phyloP scores from a whole-genome alignment of 495 filamentous ascomycete genomes.

The Aspergillus cavernicola region DNA sequence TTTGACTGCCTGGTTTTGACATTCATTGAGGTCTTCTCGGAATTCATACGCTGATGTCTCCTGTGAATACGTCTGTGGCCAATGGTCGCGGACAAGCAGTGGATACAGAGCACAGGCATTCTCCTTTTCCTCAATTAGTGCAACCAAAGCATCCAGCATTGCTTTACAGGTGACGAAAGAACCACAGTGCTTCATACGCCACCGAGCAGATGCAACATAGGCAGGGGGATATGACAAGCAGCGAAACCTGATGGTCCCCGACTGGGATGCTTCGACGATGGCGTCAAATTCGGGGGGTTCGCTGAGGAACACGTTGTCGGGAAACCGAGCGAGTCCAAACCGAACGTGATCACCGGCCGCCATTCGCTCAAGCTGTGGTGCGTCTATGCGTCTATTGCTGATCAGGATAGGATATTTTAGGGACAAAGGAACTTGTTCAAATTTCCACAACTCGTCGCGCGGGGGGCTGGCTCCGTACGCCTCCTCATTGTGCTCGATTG shows the following conservation, averaged over 20 bases:
- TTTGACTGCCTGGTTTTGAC: background rate
- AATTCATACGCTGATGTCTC: background rate
- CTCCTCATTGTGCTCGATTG: conserved; percentile 3
- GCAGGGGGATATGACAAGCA: background rate
- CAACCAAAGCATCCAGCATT: background rate
- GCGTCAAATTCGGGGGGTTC: background rate
- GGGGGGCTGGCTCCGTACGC: background rate
- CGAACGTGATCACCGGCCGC: background rate
- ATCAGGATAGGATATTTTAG: background rate
- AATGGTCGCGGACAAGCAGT: background rate
- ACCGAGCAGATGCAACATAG: background rate
- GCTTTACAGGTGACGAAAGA: conserved; percentile 3
- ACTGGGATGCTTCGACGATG: background rate
- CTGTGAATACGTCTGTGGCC: background rate
- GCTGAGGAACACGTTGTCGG: background rate
- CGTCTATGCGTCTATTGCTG: background rate
- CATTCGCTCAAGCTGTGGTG: background rate
- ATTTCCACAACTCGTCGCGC: background rate
- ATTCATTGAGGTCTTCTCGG: background rate
- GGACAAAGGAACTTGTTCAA: background rate
- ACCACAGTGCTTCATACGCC: background rate
- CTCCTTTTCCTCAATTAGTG: background rate
- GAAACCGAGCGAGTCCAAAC: background rate
- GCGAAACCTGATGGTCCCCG: background rate
- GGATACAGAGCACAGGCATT: background rate